Evolutionary conservation across 1,284 basidiomycete genomes (phyloP), one percentile per base, ranked within the genome.

Genomic region (Naganishia albida): DNA sequence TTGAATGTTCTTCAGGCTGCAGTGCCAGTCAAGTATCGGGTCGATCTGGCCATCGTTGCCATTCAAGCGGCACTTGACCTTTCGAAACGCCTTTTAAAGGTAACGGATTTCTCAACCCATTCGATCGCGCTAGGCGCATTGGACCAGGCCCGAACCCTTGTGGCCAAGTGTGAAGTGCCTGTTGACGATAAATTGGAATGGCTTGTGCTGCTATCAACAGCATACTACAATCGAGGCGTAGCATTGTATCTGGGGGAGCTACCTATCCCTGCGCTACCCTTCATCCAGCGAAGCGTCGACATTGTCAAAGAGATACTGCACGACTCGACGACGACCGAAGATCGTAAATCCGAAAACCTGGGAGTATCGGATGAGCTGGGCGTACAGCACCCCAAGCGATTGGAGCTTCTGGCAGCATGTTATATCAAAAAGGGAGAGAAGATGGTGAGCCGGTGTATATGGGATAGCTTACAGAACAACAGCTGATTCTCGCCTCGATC

Each of bases 331-430:
- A 18, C 44, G 53, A 56, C n/a, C 42, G 63, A 23, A 42, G 53
- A 34, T 25, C 49, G 10, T 15, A 39, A 15, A 20, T 43, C 50
- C 64, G 77, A 81, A 64, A 80, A 81, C 53, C 78, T 78, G 56
- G 71, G 85, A 34, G 81, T 78, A 0, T 70, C 68, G 66, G 18
- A 20, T 0, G 82, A 84, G 65, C 80, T 90, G 3, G 82, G 84
- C 65, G 83, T 86, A 26, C 85, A 87, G 69, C 67, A 90, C 34
- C 85, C 83, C 69, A 82, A 86, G 44, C 80, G 90, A 44, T 91
- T 86, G 82, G 90, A 93, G 75, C 77, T 92, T n/a, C 80, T 93
- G 25, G 89, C 85, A 0, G 85, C 87, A 2, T 91, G 88, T 73
- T 85, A 85, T 72, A 82, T 83, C 44, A 91, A 88, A 75, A 86